A percentile compares a stretch with the other conserved stretches of the same genome.
phyloP scores from a whole-genome alignment of 306 rosid species.

The Lupinus albus region DNA sequence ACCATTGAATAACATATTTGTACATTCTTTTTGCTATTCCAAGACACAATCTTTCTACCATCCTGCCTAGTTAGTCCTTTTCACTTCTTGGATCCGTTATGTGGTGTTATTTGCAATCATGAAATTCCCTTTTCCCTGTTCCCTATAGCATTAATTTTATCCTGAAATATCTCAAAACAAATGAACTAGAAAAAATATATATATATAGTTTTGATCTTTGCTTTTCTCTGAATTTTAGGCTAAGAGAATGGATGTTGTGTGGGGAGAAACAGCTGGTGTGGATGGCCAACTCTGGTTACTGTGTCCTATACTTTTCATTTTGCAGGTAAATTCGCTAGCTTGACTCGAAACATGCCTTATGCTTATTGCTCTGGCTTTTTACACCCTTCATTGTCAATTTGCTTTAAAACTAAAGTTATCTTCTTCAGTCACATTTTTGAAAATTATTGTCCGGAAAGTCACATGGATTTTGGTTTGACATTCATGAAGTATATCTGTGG shows the following conservation, averaged over 20 bases:
- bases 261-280: conserved; percentile 99
- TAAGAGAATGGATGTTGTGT: conserved; percentile 99
- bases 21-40: conserved; percentile 27
- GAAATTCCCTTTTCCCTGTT: background rate
- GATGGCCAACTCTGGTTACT: conserved; percentile 94
- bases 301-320: conserved; percentile 84
- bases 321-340: conserved; percentile 69
- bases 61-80: background rate
- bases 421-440: conserved; percentile 17
- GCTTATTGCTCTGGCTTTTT: conserved; percentile 15
- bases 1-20: conserved; percentile 24
- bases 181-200: conserved; percentile 26
- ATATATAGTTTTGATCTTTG: conserved; percentile 19
- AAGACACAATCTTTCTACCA: conserved; percentile 2
- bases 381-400: background rate
- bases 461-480: conserved; percentile 6
- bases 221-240: conserved; percentile 64
- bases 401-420: background rate
- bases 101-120: conserved; percentile 9
- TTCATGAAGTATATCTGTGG: conserved; percentile 31
- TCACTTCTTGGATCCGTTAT: conserved; percentile 18
- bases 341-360: background rate
- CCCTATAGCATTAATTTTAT: conserved; percentile 6
- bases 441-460: conserved; percentile 23
- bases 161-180: conserved; percentile 20